phyloP scores from a whole-genome alignment of 495 filamentous ascomycete species.

The Cladorrhinum samala region DNA sequence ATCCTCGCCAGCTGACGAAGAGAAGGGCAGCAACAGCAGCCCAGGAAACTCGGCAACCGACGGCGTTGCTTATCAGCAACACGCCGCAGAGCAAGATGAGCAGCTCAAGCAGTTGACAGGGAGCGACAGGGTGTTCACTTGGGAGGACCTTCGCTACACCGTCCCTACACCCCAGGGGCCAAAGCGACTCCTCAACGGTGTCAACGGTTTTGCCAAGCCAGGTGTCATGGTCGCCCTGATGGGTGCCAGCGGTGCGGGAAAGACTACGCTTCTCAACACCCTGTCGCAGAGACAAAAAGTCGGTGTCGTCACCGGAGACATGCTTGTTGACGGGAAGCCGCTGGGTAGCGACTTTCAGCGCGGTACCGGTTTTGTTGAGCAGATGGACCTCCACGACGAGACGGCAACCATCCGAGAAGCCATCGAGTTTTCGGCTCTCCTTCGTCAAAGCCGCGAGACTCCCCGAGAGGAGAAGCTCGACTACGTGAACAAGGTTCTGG shows the following conservation, averaged over 20 bases:
- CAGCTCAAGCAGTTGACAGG: conserved; percentile 10
- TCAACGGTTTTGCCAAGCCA: conserved; percentile 74
- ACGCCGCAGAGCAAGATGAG: conserved; percentile 6
- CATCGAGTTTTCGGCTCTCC: conserved; percentile 69
- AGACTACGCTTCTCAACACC: conserved; percentile 60
- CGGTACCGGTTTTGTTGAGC: conserved; percentile 77
- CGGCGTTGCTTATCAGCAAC: conserved; percentile 32
- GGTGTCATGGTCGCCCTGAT: conserved; percentile 76
- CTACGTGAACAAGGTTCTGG: conserved; percentile 85
- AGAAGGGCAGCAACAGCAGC: conserved; percentile 30
- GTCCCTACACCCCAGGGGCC: conserved; percentile 59
- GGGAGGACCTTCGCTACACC: conserved; percentile 56
- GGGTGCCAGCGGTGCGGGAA: conserved; percentile 80
- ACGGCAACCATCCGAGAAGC: conserved; percentile 84
- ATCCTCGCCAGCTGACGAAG: conserved; percentile 29
- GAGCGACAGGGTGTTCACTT: conserved; percentile 47
- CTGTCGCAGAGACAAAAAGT: conserved; percentile 69
- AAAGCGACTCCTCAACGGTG: conserved; percentile 55
- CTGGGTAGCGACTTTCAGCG: conserved; percentile 70
- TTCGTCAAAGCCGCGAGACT: conserved; percentile 65
- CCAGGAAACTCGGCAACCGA: conserved; percentile 18
- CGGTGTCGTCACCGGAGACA: conserved; percentile 65
- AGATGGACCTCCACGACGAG: conserved; percentile 78
- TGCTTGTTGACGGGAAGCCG: conserved; percentile 70
- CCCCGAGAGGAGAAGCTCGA: conserved; percentile 66